Conservation (phyloP, 495 filamentous ascomycete genomes). For the Durotheca rogersii region DNA sequence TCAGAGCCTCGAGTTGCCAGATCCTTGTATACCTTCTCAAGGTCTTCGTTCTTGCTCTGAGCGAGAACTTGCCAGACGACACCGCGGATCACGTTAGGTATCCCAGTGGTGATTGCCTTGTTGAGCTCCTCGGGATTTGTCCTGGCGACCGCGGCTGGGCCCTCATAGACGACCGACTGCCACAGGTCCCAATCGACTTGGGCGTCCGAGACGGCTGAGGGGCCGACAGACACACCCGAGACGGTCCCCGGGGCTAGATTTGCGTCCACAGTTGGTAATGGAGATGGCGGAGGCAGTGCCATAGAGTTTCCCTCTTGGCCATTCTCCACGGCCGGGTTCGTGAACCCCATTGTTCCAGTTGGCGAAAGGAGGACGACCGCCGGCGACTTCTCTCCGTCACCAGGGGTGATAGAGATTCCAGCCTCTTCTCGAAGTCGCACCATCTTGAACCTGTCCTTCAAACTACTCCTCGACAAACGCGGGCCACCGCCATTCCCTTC, state of each 20-base stretch:
- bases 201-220: conserved; percentile 63
- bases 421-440: conserved; percentile 79
- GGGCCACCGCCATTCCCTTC: conserved; percentile 54
- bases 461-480: conserved; percentile 61
- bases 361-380: conserved; percentile 47
- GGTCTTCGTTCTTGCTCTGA: conserved; percentile 85
- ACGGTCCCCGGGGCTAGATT: conserved; percentile 79
- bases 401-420: conserved; percentile 49
- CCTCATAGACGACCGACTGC: conserved; percentile 93
- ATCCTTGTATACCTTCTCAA: conserved; percentile 86
- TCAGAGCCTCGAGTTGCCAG: conserved; percentile 78
- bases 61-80: conserved; percentile 98
- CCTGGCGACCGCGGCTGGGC: conserved; percentile 78
- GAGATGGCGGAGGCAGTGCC: conserved; percentile 47
- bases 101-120: conserved; percentile 85
- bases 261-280: conserved; percentile 52
- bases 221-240: conserved; percentile 70
- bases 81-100: conserved; percentile 89
- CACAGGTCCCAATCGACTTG: conserved; percentile 96
- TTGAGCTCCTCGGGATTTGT: conserved; percentile 87
- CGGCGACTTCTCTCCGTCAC: conserved; percentile 50
- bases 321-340: conserved; percentile 48
- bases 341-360: conserved; percentile 51
- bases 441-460: conserved; percentile 85
- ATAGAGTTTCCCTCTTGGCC: conserved; percentile 56